A percentile compares a stretch with the other conserved stretches of the same genome.
phyloP scores from a whole-genome alignment of 73 alveolate genomes.

The Effrenium voratum region DNA sequence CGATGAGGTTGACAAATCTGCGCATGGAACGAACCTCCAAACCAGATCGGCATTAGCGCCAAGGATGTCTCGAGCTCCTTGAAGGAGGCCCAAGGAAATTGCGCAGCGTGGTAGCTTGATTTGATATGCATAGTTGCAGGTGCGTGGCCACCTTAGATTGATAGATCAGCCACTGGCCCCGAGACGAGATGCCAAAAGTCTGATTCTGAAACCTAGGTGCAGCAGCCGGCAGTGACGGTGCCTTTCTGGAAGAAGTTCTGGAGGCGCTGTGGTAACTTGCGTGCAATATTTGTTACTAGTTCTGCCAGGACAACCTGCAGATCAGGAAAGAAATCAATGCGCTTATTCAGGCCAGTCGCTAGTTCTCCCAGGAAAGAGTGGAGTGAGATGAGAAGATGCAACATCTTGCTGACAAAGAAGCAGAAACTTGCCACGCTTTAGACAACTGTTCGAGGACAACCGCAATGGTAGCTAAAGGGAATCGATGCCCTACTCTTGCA shows the following conservation, averaged over 20 bases:
- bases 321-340: constrained; percentile 86
- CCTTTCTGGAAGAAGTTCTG: constrained; percentile 43
- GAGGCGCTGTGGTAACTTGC: constrained; percentile 46
- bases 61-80: constrained; percentile 88
- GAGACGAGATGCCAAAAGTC: too few species aligned
- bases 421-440: too few species aligned
- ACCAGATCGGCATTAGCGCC: too few species aligned
- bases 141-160: neutral
- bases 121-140: neutral
- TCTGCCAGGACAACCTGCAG: constrained; percentile 67
- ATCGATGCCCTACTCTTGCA: too few species aligned
- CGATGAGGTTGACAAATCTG: too few species aligned
- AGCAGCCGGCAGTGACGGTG: constrained; percentile 54
- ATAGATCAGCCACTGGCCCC: neutral
- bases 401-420: too few species aligned
- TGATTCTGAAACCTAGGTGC: constrained; percentile 40
- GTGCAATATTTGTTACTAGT: too few species aligned
- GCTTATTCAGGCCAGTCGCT: constrained; percentile 58
- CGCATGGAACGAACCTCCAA: too few species aligned
- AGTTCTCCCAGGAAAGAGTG: too few species aligned
- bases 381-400: too few species aligned
- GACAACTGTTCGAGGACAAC: too few species aligned
- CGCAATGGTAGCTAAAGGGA: too few species aligned
- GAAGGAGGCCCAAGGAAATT: constrained; percentile 27
- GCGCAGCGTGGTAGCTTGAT: neutral